A percentile compares a stretch with the other conserved stretches of the same genome.
These are phyloP conservation scores for Daldinia concentrica DNA, from an alignment of 495 filamentous ascomycete genomes.

Conservation along the genomic window DNA sequence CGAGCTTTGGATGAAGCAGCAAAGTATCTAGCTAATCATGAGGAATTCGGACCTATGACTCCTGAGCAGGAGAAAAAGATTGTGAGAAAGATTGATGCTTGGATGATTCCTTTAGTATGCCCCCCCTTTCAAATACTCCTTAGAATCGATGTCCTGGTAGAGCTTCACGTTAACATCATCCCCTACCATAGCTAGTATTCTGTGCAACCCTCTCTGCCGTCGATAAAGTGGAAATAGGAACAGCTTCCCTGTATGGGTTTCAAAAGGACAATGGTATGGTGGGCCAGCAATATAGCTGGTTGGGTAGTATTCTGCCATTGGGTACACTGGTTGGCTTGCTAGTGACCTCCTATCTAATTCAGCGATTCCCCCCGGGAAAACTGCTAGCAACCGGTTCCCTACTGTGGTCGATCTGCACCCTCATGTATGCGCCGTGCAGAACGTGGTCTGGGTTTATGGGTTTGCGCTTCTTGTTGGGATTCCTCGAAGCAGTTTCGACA, in stretches of 20 bases:
- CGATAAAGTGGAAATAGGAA: slow-evolving; percentile 47
- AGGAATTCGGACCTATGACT: slow-evolving; percentile 34
- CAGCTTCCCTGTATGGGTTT: slow-evolving; percentile 63
- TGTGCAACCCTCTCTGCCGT: slow-evolving; percentile 45
- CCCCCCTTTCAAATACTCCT: neutral
- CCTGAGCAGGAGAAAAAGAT: slow-evolving; percentile 52
- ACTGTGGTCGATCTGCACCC: slow-evolving; percentile 36
- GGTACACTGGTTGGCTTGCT: slow-evolving; percentile 45
- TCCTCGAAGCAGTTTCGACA: slow-evolving; percentile 28
- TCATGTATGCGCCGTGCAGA: slow-evolving; percentile 40
- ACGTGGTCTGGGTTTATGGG: slow-evolving; percentile 45
- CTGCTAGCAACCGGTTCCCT: slow-evolving; percentile 44
- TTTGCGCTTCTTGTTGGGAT: slow-evolving; percentile 39
- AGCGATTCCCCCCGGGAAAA: slow-evolving; percentile 53
- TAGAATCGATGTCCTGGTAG: neutral
- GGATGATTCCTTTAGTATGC: slow-evolving; percentile 57
- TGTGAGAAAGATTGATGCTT: slow-evolving; percentile 56
- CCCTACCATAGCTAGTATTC: slow-evolving; percentile 26
- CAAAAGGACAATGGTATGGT: slow-evolving; percentile 59
- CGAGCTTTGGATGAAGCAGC: slow-evolving; percentile 33
- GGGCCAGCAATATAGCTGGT: slow-evolving; percentile 67
- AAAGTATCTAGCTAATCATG: slow-evolving; percentile 35
- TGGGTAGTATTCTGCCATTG: slow-evolving; percentile 49
- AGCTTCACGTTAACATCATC: neutral
- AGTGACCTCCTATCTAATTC: slow-evolving; percentile 52